Percentiles rank a stretch among this genome's conserved stretches.
These are phyloP conservation scores for Mycena rebaudengoi DNA, from an alignment of 768 basidiomycete genomes.

Conservation along the genomic window DNA sequence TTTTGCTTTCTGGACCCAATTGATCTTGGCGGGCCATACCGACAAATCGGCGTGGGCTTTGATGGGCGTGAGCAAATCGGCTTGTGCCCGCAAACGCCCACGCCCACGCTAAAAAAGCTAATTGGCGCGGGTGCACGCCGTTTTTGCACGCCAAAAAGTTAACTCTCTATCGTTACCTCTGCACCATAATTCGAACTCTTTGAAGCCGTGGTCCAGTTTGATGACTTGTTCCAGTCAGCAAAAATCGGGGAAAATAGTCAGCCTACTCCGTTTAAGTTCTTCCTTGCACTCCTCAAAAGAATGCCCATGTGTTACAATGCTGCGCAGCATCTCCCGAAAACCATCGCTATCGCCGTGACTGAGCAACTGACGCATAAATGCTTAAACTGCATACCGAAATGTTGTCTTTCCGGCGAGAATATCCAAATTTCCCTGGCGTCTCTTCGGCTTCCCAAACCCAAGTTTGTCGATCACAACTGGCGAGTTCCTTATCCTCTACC, in stretches of 20 bases:
- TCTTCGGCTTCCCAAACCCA: constrained; percentile 81
- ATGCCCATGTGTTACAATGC: constrained; percentile 76
- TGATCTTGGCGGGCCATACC: too few relatives aligned
- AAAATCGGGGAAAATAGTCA: background rate
- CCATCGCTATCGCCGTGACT: constrained; percentile 69
- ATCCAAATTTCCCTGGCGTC: constrained; percentile 77
- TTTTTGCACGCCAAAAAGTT: too few relatives aligned
- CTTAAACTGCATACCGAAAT: constrained; percentile 63
- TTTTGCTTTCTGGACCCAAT: too few relatives aligned
- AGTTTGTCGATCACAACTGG: constrained; percentile 89
- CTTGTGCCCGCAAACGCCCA: too few relatives aligned
- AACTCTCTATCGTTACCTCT: too few relatives aligned
- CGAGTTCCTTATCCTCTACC: background rate
- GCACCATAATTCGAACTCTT: constrained; percentile 87
- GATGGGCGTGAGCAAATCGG: too few relatives aligned
- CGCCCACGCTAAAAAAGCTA: too few relatives aligned
- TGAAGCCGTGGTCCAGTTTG: constrained; percentile 88
- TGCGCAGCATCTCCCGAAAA: constrained; percentile 87
- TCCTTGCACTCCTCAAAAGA: constrained; percentile 89
- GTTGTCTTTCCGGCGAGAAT: constrained; percentile 70
- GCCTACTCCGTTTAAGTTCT: constrained; percentile 73
- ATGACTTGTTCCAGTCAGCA: constrained; percentile 64
- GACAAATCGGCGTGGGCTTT: too few relatives aligned
- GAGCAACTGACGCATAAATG: background rate
- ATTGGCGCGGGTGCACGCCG: too few relatives aligned